Evolutionary conservation across 2,329 filamentous ascomycete genomes (phyloP).

Genomic region (Penicillium sp.): DNA sequence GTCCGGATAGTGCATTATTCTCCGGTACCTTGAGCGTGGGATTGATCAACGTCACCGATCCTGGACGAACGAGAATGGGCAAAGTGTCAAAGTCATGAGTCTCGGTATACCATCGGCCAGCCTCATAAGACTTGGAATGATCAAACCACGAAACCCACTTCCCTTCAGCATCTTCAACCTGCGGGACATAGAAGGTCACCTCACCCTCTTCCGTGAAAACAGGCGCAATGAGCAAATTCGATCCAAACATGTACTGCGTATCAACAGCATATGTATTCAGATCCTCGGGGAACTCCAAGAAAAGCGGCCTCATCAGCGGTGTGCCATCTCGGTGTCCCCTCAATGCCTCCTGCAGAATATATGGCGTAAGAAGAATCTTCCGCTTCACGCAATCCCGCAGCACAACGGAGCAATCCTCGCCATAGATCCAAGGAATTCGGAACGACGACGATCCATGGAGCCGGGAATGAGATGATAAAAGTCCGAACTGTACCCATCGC

Average conservation of each 20-base stretch:
- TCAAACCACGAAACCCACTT: conserved; percentile 49
- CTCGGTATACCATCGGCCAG: conserved; percentile 58
- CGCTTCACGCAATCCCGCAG: conserved; percentile 54
- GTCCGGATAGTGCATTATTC: conserved; percentile 28
- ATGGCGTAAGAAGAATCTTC: conserved; percentile 60
- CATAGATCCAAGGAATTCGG: conserved; percentile 73
- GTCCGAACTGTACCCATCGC: conserved; percentile 74
- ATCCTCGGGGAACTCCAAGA: conserved; percentile 70
- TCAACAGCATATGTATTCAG: conserved; percentile 67
- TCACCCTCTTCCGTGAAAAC: conserved; percentile 63
- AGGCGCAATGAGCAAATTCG: conserved; percentile 62
- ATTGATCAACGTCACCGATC: conserved; percentile 31
- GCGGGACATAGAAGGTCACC: conserved; percentile 64
- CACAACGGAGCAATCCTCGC: conserved; percentile 61
- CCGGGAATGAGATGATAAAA: conserved; percentile 68
- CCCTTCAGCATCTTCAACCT: conserved; percentile 52
- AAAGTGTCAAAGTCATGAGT: conserved; percentile 59
- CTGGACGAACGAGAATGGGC: conserved; percentile 58
- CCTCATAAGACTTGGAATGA: conserved; percentile 42
- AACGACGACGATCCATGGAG: conserved; percentile 70
- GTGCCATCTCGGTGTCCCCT: conserved; percentile 54
- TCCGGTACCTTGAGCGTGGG: conserved; percentile 27
- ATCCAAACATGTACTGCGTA: conserved; percentile 72
- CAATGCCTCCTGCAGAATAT: conserved; percentile 55
- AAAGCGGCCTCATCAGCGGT: conserved; percentile 64